These are phyloP conservation scores for Pisolithus albus DNA, from an alignment of 768 basidiomycete genomes.

Conservation along the genomic window DNA sequence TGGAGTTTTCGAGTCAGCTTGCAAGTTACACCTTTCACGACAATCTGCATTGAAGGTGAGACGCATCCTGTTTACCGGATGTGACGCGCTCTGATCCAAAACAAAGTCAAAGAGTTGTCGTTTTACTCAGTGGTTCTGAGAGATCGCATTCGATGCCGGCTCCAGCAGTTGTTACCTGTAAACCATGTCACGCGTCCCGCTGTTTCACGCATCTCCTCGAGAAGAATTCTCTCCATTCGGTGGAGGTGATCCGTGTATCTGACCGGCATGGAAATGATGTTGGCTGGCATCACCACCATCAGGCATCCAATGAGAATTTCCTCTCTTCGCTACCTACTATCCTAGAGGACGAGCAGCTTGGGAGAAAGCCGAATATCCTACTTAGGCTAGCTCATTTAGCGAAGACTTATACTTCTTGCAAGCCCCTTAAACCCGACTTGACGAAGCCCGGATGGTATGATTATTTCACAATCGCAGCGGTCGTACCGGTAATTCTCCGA, in stretches of 20 bases:
- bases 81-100: slow-evolving; percentile 1
- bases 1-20: slow-evolving; percentile 31
- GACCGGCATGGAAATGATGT: slow-evolving; percentile 11
- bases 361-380: slow-evolving; percentile 26
- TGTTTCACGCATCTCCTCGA: slow-evolving; percentile 35
- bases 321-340: slow-evolving; percentile 6
- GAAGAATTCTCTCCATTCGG: slow-evolving; percentile 29
- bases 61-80: not conserved
- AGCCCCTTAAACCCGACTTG: slow-evolving; percentile 35
- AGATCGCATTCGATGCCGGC: slow-evolving; percentile 12
- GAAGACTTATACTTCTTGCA: slow-evolving; percentile 40
- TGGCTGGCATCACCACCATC: slow-evolving; percentile 33
- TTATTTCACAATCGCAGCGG: slow-evolving; percentile 15
- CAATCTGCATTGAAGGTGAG: slow-evolving; percentile 12
- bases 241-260: slow-evolving; percentile 27
- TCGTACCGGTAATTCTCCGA: slow-evolving; percentile 19
- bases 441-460: slow-evolving; percentile 64
- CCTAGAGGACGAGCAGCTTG: slow-evolving; percentile 31
- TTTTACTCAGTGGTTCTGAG: not conserved
- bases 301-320: slow-evolving; percentile 12
- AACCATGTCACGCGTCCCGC: slow-evolving; percentile 27
- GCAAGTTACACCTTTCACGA: slow-evolving; percentile 17
- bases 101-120: slow-evolving; percentile 19
- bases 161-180: slow-evolving; percentile 28
- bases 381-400: slow-evolving; percentile 42